Conservation (phyloP, 176 grass and related monocot genomes). For the Rhipidocladum racemiflorum region DNA sequence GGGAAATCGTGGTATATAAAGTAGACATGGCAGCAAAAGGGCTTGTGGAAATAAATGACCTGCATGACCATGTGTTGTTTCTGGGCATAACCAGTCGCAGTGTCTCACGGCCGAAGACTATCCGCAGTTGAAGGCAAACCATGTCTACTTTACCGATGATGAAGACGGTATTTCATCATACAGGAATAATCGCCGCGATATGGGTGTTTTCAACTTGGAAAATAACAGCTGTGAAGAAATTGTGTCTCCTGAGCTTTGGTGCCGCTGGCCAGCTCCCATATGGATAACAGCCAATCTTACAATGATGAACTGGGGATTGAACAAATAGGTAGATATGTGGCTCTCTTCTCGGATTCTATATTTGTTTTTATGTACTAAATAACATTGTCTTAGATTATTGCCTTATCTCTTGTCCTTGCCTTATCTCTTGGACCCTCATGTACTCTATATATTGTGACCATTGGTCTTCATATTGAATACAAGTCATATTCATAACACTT, state of each 20-base stretch:
- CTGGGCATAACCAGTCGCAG: background rate
- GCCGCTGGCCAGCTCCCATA: background rate
- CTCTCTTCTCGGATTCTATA: no score
- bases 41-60: background rate
- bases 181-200: background rate
- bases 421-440: no score
- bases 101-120: background rate
- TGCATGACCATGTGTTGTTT: background rate
- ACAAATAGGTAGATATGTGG: no score
- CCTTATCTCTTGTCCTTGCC: no score
- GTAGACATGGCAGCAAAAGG: background rate
- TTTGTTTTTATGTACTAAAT: no score
- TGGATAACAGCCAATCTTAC: background rate
- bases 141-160: background rate
- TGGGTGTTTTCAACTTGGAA: background rate
- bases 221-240: background rate
- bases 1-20: background rate
- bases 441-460: no score
- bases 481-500: no score
- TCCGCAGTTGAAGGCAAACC: background rate
- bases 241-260: background rate
- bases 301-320: background rate
- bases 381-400: no score
- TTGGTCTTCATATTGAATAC: no score
- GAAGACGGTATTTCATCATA: fast-evolving